Conservation (phyloP, 202 grass and related monocot species). For the Panicum hallii region DNA sequence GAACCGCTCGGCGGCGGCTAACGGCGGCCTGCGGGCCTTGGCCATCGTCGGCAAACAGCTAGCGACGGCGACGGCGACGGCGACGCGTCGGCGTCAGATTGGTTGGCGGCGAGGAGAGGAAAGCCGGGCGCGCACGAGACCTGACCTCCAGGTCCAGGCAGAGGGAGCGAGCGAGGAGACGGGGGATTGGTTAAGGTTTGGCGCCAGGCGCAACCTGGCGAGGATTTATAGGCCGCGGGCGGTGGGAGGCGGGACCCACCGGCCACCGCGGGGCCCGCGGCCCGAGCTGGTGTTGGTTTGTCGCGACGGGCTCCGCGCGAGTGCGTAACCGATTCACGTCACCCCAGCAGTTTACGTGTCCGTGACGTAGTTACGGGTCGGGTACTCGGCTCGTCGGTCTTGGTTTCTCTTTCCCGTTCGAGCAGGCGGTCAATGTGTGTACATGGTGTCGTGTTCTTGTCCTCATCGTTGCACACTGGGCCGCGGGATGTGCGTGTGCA, state of each 20-base stretch:
- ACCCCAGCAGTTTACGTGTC: not conserved
- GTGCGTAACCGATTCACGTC: not conserved
- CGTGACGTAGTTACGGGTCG: not conserved
- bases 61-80: not conserved
- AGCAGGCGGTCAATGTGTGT: conserved; percentile 13
- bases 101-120: not conserved
- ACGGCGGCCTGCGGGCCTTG: conserved; percentile 47
- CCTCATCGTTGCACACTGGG: not conserved
- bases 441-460: not conserved
- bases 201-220: conserved; percentile 30
- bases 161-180: not conserved
- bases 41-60: conserved; percentile 7
- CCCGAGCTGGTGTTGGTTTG: not conserved
- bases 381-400: not conserved
- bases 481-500: not conserved
- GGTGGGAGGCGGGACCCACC: not conserved
- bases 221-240: conserved; percentile 51
- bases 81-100: conserved; percentile 10
- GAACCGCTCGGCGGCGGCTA: conserved; percentile 53
- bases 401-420: not conserved
- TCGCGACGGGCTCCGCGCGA: conserved; percentile 33
- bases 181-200: conserved; percentile 7
- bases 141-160: not conserved
- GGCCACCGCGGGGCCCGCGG: not conserved
- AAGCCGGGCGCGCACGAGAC: conserved; percentile 20